Evolutionary conservation across 768 basidiomycete genomes (phyloP).

Genomic region (Pleurotus citrinopileatus): DNA sequence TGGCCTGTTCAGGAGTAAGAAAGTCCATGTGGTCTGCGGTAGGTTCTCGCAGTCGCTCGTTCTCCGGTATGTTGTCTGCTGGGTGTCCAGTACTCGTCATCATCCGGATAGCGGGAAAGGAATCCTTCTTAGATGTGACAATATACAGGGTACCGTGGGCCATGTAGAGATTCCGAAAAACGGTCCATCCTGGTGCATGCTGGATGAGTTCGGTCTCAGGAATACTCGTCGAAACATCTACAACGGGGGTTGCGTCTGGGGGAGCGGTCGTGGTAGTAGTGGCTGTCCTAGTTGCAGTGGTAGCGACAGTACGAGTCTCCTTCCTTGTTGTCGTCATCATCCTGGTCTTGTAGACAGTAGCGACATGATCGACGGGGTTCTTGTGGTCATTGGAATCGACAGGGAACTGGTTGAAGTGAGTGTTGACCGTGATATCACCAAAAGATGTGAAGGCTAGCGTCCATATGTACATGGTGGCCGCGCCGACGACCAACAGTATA

Average conservation of each 20-base stretch:
- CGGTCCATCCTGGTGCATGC: conserved; percentile 82
- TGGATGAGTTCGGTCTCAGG: conserved; percentile 56
- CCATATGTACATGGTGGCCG: conserved; percentile 5
- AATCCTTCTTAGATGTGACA: conserved; percentile 26
- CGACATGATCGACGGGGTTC: too few species aligned
- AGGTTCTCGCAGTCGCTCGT: conserved; percentile 65
- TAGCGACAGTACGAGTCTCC: not conserved
- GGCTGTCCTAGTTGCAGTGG: not conserved
- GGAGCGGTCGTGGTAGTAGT: not conserved
- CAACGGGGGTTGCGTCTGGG: not conserved
- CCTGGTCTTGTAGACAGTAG: not conserved
- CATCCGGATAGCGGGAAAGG: conserved; percentile 43
- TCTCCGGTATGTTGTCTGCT: conserved; percentile 60
- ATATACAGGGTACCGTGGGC: conserved; percentile 79
- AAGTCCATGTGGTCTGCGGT: conserved; percentile 59
- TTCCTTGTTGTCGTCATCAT: not conserved
- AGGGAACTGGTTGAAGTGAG: conserved; percentile 2
- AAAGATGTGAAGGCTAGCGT: not conserved
- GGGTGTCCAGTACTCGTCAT: conserved; percentile 69
- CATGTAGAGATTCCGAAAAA: conserved; percentile 83
- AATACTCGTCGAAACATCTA: conserved; percentile 23
- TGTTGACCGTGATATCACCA: not conserved
- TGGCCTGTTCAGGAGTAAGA: conserved; percentile 59
- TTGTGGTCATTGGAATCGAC: not conserved
- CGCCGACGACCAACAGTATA: not conserved